phyloP scores from a whole-genome alignment of 371 early-diverging fungal genomes.

The Mycotypha africana region DNA sequence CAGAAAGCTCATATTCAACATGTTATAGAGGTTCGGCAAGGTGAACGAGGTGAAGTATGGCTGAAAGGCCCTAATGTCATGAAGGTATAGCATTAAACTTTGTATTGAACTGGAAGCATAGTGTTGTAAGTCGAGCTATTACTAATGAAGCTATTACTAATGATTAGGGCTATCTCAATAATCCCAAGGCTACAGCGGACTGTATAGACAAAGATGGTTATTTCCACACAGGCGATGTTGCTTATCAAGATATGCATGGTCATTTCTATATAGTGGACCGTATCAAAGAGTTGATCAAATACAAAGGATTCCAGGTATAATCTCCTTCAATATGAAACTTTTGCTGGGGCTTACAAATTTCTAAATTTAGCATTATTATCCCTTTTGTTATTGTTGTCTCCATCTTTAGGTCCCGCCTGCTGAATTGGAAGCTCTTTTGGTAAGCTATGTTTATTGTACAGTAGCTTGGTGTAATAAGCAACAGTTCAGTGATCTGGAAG shows the following conservation, averaged over 20 bases:
- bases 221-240: constrained; percentile 85
- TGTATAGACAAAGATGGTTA: constrained; percentile 59
- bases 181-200: constrained; percentile 61
- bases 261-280: constrained; percentile 66
- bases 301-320: constrained; percentile 71
- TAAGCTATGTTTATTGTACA: background rate
- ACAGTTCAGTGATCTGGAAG: too few relatives aligned
- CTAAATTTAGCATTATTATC: too few relatives aligned
- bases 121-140: background rate
- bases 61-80: constrained; percentile 80
- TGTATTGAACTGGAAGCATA: too few relatives aligned
- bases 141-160: too few relatives aligned
- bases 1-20: background rate
- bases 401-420: background rate
- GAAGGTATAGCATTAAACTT: too few relatives aligned
- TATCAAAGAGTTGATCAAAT: constrained; percentile 73
- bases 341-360: too few relatives aligned
- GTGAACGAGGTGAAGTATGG: constrained; percentile 69
- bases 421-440: constrained; percentile 38
- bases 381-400: too few relatives aligned
- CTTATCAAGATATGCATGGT: constrained; percentile 49
- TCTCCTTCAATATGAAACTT: too few relatives aligned
- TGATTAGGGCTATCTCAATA: constrained; percentile 63
- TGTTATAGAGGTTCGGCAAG: constrained; percentile 42
- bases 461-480: too few relatives aligned